Conservation (phyloP, 495 filamentous ascomycete genomes). For the Penicillium malachiteum region DNA sequence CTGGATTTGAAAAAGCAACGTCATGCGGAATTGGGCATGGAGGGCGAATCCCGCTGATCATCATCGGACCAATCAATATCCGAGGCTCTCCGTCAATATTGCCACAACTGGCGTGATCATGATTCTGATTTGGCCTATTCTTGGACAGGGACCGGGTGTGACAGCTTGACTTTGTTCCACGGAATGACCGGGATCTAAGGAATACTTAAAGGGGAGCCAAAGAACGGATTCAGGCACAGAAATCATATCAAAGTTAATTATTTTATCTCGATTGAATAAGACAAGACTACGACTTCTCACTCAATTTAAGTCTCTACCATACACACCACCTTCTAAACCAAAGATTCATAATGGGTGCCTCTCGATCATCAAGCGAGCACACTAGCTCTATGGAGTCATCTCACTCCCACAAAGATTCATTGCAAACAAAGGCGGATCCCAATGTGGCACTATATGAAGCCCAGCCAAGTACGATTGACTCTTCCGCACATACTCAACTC, state of each 20-base stretch:
- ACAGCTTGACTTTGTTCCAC: not conserved
- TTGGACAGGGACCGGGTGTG: slow-evolving; percentile 8
- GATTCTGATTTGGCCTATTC: slow-evolving; percentile 21
- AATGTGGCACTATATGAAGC: slow-evolving; percentile 78
- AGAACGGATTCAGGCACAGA: too few relatives aligned
- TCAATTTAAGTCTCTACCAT: not conserved
- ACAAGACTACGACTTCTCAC: not conserved
- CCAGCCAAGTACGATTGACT: slow-evolving; percentile 63
- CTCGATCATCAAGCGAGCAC: slow-evolving; percentile 27
- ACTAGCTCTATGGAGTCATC: slow-evolving; percentile 28
- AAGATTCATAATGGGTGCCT: slow-evolving; percentile 23
- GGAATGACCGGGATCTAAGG: not conserved
- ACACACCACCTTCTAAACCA: not conserved
- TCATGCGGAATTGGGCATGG: slow-evolving; percentile 22
- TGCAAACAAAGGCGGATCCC: slow-evolving; percentile 80
- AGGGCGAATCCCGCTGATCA: slow-evolving; percentile 11
- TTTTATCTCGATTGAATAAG: too few relatives aligned
- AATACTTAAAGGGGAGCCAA: too few relatives aligned
- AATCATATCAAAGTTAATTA: too few relatives aligned
- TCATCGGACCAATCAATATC: slow-evolving; percentile 19
- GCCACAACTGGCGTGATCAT: slow-evolving; percentile 27
- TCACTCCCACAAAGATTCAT: slow-evolving; percentile 55
- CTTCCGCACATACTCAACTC: too few relatives aligned
- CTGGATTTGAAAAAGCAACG: slow-evolving; percentile 7
- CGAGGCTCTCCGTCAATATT: slow-evolving; percentile 6